Evolutionary conservation across 495 filamentous ascomycete species (phyloP), one percentile per base, ranked within the genome.

Genomic region (Lasiosphaeria miniovina): DNA sequence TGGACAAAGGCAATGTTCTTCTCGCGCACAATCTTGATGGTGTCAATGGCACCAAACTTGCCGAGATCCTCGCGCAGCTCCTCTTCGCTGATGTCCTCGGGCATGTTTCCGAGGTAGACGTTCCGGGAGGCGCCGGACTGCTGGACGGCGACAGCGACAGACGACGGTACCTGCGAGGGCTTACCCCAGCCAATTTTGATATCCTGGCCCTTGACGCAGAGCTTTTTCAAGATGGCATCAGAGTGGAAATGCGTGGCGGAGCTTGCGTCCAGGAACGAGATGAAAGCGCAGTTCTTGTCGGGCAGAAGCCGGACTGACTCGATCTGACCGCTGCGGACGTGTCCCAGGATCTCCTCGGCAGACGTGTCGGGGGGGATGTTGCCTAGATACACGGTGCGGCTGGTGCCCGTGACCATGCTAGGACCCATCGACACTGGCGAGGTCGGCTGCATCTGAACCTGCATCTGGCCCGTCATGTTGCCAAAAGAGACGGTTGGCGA

Each of bases 181-280:
- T 98, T 98, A 34, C 94, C 94, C 94, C 94, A 98, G 63, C 94
- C 94, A 65, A 98, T 89, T 82, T 98, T 98, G 81, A 98, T 96
- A 74, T 98, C 94, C 74, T 98, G 94, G 24, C 95, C 95, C 71
- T 93, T 89, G 77, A 98, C 94, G 60, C 93, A 89, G 66, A 98
- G 84, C 77, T 98, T 98, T 82, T 98, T 98, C 82, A 98, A 84
- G 69, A 98, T 98, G 58, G 94, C 94, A 81, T 98, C 94, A 34
- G 94, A 98, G 79, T 98, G 94, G 77, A 98, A 98, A 73, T 98
- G 94, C 31, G 92, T 96, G 50, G 94, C 94, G 34, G 95, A 96
- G 77, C 90, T 93, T 62, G 91, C 90, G 68, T 98, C 94, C 63
- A 98, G 80, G 76, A 98, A 98, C 11, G 94, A 98, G 68, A 98